Percentiles rank a stretch among this genome's conserved stretches.
phyloP scores from a whole-genome alignment of 352 stramenopile species.

The Albugo laibachii region DNA sequence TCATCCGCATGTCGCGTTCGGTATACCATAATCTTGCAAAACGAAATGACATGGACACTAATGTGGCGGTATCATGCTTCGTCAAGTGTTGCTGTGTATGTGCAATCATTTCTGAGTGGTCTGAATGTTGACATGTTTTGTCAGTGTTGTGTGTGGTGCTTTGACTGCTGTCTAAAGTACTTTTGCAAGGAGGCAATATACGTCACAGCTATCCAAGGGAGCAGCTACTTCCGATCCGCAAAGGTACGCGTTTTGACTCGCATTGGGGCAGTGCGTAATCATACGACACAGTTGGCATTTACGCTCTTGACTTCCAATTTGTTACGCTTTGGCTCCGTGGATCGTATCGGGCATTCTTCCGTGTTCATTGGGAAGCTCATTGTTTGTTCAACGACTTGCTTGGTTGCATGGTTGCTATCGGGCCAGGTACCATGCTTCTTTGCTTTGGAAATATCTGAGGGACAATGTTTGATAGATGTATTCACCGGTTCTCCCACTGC shows the following conservation, averaged over 20 bases:
- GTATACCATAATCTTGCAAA: conserved; percentile 72
- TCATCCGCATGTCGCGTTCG: conserved; percentile 37
- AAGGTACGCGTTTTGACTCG: conserved; percentile 18
- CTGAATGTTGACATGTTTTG: conserved; percentile 1
- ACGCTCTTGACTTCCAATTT: conserved; percentile 52
- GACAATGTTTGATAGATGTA: conserved; percentile 13
- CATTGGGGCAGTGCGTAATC: neutral
- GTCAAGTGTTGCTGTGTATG: conserved; percentile 54
- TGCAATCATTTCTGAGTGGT: conserved; percentile 3
- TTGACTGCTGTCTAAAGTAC: conserved; percentile 66
- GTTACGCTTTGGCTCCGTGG: conserved; percentile 36
- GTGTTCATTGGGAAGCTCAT: conserved; percentile 59
- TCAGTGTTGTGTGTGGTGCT: conserved; percentile 71
- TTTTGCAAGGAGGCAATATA: conserved; percentile 71
- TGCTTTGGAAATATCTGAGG: conserved; percentile 1
- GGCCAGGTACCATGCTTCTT: neutral
- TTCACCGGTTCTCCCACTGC: conserved; percentile 39
- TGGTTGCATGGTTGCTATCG: conserved; percentile 51
- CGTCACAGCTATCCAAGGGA: conserved; percentile 63
- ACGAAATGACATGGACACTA: conserved; percentile 61
- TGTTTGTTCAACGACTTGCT: conserved; percentile 41
- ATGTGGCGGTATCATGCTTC: conserved; percentile 25
- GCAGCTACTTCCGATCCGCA: conserved; percentile 46
- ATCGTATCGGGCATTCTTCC: conserved; percentile 40
- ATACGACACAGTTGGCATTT: conserved; percentile 21